Evolutionary conservation across 352 stramenopile genomes (phyloP).

Genomic region (Globisporangium uncinulatum): DNA sequence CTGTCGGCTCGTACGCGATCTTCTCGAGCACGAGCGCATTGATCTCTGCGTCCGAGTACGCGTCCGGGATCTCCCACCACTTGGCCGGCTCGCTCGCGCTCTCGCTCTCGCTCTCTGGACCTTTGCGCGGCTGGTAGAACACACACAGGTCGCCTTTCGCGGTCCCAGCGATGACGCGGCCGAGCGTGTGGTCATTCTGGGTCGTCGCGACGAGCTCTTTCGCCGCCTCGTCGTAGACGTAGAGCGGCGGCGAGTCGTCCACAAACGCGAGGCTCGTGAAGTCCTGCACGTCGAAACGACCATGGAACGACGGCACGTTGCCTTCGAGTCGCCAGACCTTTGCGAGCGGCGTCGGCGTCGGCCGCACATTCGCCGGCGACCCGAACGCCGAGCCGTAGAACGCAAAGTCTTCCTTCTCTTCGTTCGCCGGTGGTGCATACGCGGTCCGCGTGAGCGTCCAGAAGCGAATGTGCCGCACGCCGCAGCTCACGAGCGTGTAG

Average conservation of each 20-base stretch:
- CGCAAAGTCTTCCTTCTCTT: conserved; percentile 47
- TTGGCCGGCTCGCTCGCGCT: conserved; percentile 39
- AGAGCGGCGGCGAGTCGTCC: conserved; percentile 58
- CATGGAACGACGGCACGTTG: conserved; percentile 66
- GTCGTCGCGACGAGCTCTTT: conserved; percentile 41
- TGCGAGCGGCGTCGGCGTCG: conserved; percentile 38
- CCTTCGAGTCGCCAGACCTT: conserved; percentile 74
- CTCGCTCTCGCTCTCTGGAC: conserved; percentile 17
- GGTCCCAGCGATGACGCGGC: conserved; percentile 53
- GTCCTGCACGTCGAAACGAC: conserved; percentile 59
- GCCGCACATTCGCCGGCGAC: conserved; percentile 33
- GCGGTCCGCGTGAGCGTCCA: conserved; percentile 64
- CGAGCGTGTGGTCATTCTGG: conserved; percentile 47
- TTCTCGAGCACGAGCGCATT: conserved; percentile 58
- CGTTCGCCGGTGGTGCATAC: conserved; percentile 29
- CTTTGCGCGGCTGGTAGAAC: conserved; percentile 53
- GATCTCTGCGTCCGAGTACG: conserved; percentile 56
- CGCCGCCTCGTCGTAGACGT: conserved; percentile 41
- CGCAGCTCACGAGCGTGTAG: conserved; percentile 70
- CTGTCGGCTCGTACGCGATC: conserved; percentile 50
- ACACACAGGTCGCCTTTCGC: conserved; percentile 61
- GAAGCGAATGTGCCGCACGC: conserved; percentile 69
- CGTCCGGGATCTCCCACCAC: conserved; percentile 73
- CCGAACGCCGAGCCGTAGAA: conserved; percentile 64
- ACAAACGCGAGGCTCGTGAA: conserved; percentile 64